Conservation (phyloP, 176 grass and related monocot species). For the Bolboschoenus planiculmis region DNA sequence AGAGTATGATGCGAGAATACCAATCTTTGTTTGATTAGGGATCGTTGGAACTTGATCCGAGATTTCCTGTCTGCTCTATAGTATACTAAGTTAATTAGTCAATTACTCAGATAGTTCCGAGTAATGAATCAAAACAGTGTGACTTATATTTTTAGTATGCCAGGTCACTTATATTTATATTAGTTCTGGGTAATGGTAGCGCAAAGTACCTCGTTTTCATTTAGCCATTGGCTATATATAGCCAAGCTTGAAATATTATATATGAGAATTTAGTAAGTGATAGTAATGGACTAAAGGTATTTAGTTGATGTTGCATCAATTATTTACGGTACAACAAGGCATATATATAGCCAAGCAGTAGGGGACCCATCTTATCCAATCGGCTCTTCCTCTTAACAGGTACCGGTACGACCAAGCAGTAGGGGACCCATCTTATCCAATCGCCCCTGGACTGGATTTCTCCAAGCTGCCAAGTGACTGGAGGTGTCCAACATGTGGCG, state of each 20-base stretch:
- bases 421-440: constrained; percentile 76
- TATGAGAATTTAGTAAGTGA: too few species aligned
- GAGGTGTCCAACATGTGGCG: constrained; percentile 79
- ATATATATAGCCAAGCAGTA: constrained; percentile 37
- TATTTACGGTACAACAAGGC: not conserved
- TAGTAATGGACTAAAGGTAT: not conserved
- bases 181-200: too few species aligned
- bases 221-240: not conserved
- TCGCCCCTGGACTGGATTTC: constrained; percentile 70
- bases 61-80: not conserved
- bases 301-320: not conserved
- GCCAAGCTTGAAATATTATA: not conserved
- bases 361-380: constrained; percentile 53
- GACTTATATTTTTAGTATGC: not conserved
- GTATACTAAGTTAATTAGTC: not conserved
- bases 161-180: too few species aligned
- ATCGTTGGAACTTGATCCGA: not conserved
- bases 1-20: not conserved
- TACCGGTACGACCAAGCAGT: constrained; percentile 70
- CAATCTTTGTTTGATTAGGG: not conserved
- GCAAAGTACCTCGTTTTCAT: not conserved
- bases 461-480: constrained; percentile 71
- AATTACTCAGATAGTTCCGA: not conserved
- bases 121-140: not conserved
- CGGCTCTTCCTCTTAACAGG: not conserved